Evolutionary conservation across 2,329 filamentous ascomycete species (phyloP).

Genomic region (Myotisia sp.): DNA sequence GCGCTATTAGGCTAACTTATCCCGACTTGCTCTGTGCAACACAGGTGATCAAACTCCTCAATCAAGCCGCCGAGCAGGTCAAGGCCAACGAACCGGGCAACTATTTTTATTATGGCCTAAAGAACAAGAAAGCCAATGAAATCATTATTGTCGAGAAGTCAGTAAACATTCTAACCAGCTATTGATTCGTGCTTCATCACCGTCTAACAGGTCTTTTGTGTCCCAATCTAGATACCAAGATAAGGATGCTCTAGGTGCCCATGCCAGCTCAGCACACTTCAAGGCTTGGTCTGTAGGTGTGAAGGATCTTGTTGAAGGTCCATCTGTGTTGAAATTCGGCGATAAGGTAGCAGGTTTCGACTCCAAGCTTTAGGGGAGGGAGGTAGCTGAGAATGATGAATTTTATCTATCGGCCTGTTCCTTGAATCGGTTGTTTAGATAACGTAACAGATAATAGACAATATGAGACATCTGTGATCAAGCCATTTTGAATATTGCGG

Average conservation of each 20-base stretch:
- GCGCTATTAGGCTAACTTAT: too few relatives aligned
- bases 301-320: conserved; percentile 6
- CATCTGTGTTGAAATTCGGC: conserved; percentile 8
- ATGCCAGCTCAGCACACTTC: conserved; percentile 9
- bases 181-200: neutral
- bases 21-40: neutral
- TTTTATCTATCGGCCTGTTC: neutral
- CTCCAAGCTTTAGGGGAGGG: conserved; percentile 11
- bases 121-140: conserved; percentile 18
- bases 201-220: neutral
- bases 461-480: too few relatives aligned
- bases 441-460: too few relatives aligned
- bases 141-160: conserved; percentile 24
- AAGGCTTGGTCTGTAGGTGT: conserved; percentile 7
- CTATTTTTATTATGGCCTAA: conserved; percentile 20
- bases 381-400: too few relatives aligned
- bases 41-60: conserved; percentile 17
- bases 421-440: too few relatives aligned
- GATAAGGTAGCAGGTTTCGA: conserved; percentile 10
- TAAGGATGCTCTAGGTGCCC: conserved; percentile 7
- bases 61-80: conserved; percentile 18
- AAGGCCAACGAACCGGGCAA: conserved; percentile 21
- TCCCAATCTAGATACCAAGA: conserved; percentile 9
- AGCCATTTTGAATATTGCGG: too few relatives aligned
- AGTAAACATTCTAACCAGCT: neutral